Evolutionary conservation across 139 green algal species (phyloP).

Genomic region (Pleodorina starrii): DNA sequence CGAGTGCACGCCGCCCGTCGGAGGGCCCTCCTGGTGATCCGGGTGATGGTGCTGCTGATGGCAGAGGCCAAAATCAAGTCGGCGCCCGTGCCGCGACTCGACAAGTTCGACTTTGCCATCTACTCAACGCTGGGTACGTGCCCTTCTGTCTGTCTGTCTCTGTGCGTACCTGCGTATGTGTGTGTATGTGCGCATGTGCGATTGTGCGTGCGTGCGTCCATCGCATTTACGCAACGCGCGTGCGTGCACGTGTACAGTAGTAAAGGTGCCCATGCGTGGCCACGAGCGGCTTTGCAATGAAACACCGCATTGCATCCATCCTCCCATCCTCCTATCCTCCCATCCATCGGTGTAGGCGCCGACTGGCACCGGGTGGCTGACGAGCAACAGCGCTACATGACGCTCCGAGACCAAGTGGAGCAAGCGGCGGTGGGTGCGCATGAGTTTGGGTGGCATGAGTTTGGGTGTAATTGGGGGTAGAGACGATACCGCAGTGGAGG

Average conservation of each 20-base stretch:
- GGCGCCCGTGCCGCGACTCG: conserved; percentile 9
- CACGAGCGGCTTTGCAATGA: too few species aligned
- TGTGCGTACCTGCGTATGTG: not conserved
- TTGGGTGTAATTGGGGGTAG: too few species aligned
- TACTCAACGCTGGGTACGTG: conserved; percentile 16
- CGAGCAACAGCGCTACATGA: conserved; percentile 42
- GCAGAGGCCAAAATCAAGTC: not conserved
- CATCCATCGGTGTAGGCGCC: too few species aligned
- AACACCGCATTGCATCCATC: too few species aligned
- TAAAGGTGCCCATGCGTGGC: too few species aligned
- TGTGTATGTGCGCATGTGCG: not conserved
- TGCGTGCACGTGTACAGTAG: too few species aligned
- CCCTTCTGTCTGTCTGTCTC: not conserved
- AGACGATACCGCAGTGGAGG: too few species aligned
- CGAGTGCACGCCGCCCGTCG: conserved; percentile 47
- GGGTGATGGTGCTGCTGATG: conserved; percentile 35
- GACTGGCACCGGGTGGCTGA: conserved; percentile 29
- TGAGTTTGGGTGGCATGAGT: too few species aligned
- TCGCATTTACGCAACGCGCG: too few species aligned
- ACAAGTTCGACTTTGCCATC: conserved; percentile 41
- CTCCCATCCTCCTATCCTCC: too few species aligned
- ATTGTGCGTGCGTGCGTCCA: not conserved
- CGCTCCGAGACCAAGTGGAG: conserved; percentile 14
- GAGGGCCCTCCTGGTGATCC: conserved; percentile 33
- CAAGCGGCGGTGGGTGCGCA: conserved; percentile 13